Conservation (phyloP, 305 asterid species). For the Fraxinus sp. region DNA sequence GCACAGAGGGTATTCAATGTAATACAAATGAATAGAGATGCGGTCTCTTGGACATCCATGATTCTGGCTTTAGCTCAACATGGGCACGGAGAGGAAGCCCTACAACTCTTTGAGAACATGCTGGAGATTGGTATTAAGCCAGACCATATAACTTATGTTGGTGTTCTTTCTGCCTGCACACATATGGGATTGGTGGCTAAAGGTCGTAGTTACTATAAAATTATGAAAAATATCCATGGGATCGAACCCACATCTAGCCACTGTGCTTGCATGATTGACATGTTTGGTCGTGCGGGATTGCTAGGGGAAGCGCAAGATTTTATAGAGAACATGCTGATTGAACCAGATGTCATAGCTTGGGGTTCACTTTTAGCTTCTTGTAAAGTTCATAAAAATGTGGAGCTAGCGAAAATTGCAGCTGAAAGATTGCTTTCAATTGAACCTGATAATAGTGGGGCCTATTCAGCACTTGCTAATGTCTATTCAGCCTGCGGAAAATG, state of each 20-base stretch:
- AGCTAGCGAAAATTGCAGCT: slow-evolving; percentile 67
- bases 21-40: slow-evolving; percentile 43
- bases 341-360: slow-evolving; percentile 86
- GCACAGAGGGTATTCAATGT: slow-evolving; percentile 49
- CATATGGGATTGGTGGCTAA: slow-evolving; percentile 76
- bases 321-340: slow-evolving; percentile 59
- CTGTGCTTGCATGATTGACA: slow-evolving; percentile 78
- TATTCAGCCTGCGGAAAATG: slow-evolving; percentile 76
- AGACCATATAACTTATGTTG: slow-evolving; percentile 78
- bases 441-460: slow-evolving; percentile 78
- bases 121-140: slow-evolving; percentile 49
- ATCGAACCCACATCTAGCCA: slow-evolving; percentile 70
- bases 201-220: slow-evolving; percentile 64
- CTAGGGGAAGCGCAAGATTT: slow-evolving; percentile 65
- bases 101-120: slow-evolving; percentile 65
- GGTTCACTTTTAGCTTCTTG: slow-evolving; percentile 87
- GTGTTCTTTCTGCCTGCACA: slow-evolving; percentile 79
- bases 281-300: slow-evolving; percentile 87
- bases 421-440: slow-evolving; percentile 64
- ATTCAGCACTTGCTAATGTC: slow-evolving; percentile 80
- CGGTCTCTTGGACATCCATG: slow-evolving; percentile 86
- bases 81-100: slow-evolving; percentile 71
- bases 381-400: slow-evolving; percentile 62
- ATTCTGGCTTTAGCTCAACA: slow-evolving; percentile 81
- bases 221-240: slow-evolving; percentile 63